Conservation (phyloP, 257 asterid genomes). For the Misopates orontium region DNA sequence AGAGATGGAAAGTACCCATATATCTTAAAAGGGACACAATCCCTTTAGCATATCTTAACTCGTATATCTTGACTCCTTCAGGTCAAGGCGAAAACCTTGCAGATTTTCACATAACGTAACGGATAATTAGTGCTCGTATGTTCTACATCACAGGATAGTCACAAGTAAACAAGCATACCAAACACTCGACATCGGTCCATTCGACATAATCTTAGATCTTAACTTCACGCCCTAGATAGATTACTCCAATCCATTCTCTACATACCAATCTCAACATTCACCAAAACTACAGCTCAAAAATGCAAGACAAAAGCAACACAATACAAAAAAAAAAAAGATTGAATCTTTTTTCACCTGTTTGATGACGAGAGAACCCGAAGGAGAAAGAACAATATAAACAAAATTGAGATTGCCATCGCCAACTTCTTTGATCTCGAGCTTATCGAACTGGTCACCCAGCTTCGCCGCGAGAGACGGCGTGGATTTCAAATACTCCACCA, state of each 20-base stretch:
- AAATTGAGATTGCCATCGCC: constrained; percentile 99
- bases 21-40: too few relatives aligned
- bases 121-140: too few relatives aligned
- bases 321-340: not conserved
- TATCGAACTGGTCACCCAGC: constrained; percentile 62
- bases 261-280: not conserved
- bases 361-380: constrained; percentile 72
- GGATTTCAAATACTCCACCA: constrained; percentile 72
- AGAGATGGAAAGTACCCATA: not conserved
- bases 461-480: constrained; percentile 69
- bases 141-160: too few relatives aligned
- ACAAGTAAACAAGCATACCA: too few relatives aligned
- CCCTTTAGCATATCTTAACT: too few relatives aligned
- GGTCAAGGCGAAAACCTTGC: not conserved
- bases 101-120: not conserved
- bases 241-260: not conserved
- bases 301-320: not conserved
- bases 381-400: constrained; percentile 65
- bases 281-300: not conserved
- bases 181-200: too few relatives aligned
- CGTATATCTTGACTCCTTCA: too few relatives aligned
- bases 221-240: not conserved
- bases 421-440: constrained; percentile 73
- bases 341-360: constrained; percentile 87
- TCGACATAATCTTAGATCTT: not conserved